Evolutionary conservation across 306 rosid genomes (phyloP), one percentile per base, ranked within the genome.

Genomic region (Gleditsia sinensis): DNA sequence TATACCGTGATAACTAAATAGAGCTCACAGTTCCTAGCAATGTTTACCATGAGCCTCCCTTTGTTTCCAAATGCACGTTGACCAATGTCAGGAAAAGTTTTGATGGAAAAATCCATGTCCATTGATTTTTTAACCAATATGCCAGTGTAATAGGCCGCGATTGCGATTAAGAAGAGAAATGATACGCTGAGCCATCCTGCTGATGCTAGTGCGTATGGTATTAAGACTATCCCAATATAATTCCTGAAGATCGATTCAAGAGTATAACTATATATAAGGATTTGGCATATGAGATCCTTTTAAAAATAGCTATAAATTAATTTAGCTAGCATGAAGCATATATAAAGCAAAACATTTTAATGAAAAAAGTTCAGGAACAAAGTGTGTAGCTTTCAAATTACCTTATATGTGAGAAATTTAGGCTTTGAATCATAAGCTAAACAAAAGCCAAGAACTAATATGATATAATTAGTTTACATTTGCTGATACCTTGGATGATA

Each of bases 161-260:
- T 17, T 1, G 98, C 90, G 0, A 91, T 78, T 21, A 72, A 17
- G 11, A 93, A 85, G 9, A 93, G 86, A 3, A 89, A 83, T 3
- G 71, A 64, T 67, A 93, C 50, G 89, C 97, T 93, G 59, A 89
- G 28, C 98, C 98, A 93, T 66, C 98, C 98, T 24, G 93, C 96
- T 3, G 85, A 80, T 69, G 98, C 78, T 4, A 93, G 75, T 39
- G 97, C 98, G 19, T 86, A 93, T 0, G 98, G 97, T 69, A 86
- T 81, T 1, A 96, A 93, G 0, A 93, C 78, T 42, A 91, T 84
- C 3, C 98, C 98, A 58, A n/a, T n/a, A n/a, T n/a, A n/a, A 91
- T 86, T 72, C 98, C 98, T 93, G 97, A 74, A 74, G 78, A 59
- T 6, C 25, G 19, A 75, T n/a, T n/a, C n/a, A n/a, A n/a, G n/a